phyloP scores from a whole-genome alignment of 106 monocot genomes.

The Hemerocallis citrina region DNA sequence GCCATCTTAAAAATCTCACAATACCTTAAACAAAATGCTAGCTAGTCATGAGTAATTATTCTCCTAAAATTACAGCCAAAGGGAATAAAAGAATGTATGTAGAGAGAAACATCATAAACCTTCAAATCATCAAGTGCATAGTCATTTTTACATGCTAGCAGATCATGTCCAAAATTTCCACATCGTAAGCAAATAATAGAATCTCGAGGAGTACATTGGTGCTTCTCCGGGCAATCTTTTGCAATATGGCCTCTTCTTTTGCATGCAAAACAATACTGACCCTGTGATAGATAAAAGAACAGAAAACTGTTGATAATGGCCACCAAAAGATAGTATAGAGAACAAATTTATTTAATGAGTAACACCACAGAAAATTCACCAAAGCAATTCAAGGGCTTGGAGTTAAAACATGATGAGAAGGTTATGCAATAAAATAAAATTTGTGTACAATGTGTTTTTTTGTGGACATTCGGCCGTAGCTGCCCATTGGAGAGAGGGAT shows the following conservation, averaged over 20 bases:
- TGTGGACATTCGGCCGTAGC: no score
- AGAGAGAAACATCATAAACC: slow-evolving; percentile 12
- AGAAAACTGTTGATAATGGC: no score
- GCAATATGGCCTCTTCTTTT: slow-evolving; percentile 71
- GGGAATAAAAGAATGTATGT: neutral
- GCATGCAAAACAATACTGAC: slow-evolving; percentile 58
- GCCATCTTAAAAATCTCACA: neutral
- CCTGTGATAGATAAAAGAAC: slow-evolving; percentile 27
- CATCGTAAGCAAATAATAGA: slow-evolving; percentile 58
- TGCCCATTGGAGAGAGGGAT: no score
- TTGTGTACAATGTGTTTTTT: no score
- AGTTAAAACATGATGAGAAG: no score
- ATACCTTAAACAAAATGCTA: neutral
- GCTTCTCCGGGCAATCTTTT: slow-evolving; percentile 67
- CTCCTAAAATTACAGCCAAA: neutral
- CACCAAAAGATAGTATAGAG: no score
- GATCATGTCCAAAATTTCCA: slow-evolving; percentile 71
- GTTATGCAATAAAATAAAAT: no score
- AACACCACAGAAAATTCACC: no score
- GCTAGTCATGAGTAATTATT: neutral
- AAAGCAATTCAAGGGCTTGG: no score
- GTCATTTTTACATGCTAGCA: slow-evolving; percentile 46
- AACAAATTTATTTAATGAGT: no score
- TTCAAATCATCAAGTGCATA: slow-evolving; percentile 25
- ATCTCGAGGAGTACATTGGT: slow-evolving; percentile 26